A percentile compares a stretch with the other conserved stretches of the same genome.
Evolutionary conservation across 2,329 filamentous ascomycete species (phyloP).

Genomic region (Microcyclospora tardicrescens): DNA sequence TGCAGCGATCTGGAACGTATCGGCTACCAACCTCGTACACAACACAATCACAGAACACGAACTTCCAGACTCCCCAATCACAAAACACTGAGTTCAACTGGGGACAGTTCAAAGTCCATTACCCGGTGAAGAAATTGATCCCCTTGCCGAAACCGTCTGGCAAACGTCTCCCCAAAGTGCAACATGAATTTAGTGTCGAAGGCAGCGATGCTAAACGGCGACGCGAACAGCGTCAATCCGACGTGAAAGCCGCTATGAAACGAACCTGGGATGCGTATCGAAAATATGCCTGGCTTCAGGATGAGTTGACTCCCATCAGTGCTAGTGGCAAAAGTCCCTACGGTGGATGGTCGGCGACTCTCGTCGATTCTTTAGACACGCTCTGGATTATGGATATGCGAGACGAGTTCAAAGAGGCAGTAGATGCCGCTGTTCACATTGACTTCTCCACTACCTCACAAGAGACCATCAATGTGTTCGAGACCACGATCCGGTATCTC

Average conservation of each 20-base stretch:
- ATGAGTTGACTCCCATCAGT: constrained; percentile 33
- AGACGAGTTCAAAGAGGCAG: constrained; percentile 28
- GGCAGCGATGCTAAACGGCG: constrained; percentile 48
- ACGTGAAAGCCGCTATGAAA: constrained; percentile 30
- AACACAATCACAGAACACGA: too few relatives aligned
- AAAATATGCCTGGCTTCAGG: constrained; percentile 34
- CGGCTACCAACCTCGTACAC: too few relatives aligned
- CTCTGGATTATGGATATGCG: constrained; percentile 33
- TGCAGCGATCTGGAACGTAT: too few relatives aligned
- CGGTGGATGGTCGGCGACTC: constrained; percentile 35
- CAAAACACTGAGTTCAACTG: constrained; percentile 16
- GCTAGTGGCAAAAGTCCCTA: constrained; percentile 29
- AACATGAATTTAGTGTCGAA: too few relatives aligned
- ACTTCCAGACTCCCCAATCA: too few relatives aligned
- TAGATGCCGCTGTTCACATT: constrained; percentile 30
- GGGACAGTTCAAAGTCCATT: constrained; percentile 23
- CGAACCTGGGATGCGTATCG: constrained; percentile 34
- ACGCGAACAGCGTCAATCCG: constrained; percentile 16
- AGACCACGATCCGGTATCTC: constrained; percentile 34
- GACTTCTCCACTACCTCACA: constrained; percentile 28
- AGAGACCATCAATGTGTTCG: constrained; percentile 35
- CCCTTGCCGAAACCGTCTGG: constrained; percentile 17
- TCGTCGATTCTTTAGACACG: constrained; percentile 35
- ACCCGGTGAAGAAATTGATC: constrained; percentile 23
- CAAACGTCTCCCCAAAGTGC: constrained; percentile 19